Base-by-base conservation (phyloP, 495 filamentous ascomycete species). In the Lepraria neglecta region DNA sequence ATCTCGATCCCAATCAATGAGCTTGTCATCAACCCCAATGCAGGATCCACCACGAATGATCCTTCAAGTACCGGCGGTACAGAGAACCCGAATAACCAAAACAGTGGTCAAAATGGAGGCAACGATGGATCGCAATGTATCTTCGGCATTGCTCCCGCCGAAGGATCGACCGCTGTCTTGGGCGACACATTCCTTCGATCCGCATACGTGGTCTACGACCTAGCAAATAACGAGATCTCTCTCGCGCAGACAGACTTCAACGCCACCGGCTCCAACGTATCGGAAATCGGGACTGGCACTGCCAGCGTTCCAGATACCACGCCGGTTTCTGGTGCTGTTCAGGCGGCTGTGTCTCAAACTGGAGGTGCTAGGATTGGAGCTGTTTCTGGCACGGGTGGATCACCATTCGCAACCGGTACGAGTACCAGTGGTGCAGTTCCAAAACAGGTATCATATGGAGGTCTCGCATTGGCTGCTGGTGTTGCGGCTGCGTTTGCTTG, bases 121-220 rank as follows among this genome's bases (percentile, higher is more conserved):
- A 87, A 85, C 30, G 75, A 75, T 14, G 30, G 30, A 28, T 65
- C 74, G 0, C 79, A 84, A 35, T 92, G 89, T 65, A 74, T 87
- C 28, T 91, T 92, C 65, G 90, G 91, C 51, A 87, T 97, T 70
- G 78, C 80, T 9, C 86, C 89, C 14, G 83, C 88, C 6, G 62
- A 38, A 31, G 67, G 74, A n/a, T 82, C 81, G 48, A 85, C 82
- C 4, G 76, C 80, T 43, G 86, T 96, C 5, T 75, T 98, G 38
- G 92, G 92, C 14, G 92, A 98, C 70, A 97, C 92, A 0, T 98
- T 97, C 76, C 78, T 98, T 17, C 82, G 94, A 59, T 89, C 85
- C 40, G 91, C 92, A 0, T 98, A 97, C 68, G 84, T 96, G 31
- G 92, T 98, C 0, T 97, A 91, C 68, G 92, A 97, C 67, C 75